Conservation (phyloP, 2,329 filamentous ascomycete species). For the Penicillium sp. region DNA sequence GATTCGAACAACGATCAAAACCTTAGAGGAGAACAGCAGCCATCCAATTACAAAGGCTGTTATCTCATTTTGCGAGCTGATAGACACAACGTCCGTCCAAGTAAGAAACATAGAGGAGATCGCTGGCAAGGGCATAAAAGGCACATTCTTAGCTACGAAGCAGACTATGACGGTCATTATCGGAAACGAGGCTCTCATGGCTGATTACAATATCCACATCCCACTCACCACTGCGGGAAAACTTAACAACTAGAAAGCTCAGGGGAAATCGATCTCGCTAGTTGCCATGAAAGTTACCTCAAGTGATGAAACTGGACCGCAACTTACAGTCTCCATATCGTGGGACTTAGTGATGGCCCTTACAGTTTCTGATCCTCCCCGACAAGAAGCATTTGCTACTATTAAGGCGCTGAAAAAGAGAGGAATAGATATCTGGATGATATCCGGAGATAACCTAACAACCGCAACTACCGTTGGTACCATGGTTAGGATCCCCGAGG, state of each 20-base stretch:
- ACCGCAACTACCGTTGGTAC: conserved; percentile 17
- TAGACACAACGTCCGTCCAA: background rate
- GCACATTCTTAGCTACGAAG: conserved; percentile 46
- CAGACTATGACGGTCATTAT: conserved; percentile 13
- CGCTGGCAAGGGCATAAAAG: conserved; percentile 62
- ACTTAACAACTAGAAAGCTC: background rate
- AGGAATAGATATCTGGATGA: conserved; percentile 19
- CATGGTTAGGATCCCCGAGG: conserved; percentile 15
- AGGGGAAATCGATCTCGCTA: background rate
- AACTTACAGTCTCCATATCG: background rate
- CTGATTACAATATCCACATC: conserved; percentile 5
- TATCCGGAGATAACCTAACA: conserved; percentile 20
- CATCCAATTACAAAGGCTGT: background rate
- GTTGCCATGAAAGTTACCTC: background rate
- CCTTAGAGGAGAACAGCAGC: background rate
- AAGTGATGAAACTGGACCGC: background rate
- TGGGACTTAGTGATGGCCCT: background rate
- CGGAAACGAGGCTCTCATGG: conserved; percentile 16
- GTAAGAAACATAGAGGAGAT: conserved; percentile 50
- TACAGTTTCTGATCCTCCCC: background rate
- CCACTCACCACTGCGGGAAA: background rate
- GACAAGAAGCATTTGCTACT: conserved; percentile 9
- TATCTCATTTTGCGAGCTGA: background rate
- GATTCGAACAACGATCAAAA: background rate
- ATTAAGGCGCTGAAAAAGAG: conserved; percentile 13